Evolutionary conservation across 2,329 filamentous ascomycete genomes (phyloP), one percentile per base, ranked within the genome.

Genomic region (Ceratocystis alfenasii): DNA sequence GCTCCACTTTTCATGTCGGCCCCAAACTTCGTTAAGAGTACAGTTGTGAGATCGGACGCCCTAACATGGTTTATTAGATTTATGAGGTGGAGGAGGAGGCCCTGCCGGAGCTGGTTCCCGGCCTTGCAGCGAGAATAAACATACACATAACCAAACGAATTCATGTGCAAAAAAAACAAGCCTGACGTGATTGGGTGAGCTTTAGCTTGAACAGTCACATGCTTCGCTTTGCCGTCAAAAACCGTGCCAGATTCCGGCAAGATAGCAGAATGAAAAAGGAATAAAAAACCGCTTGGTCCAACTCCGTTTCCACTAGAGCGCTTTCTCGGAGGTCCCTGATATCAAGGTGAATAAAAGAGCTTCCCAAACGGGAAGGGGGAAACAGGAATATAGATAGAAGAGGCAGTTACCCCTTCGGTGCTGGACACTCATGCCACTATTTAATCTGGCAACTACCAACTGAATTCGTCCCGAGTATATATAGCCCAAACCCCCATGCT

Each of bases 61-160:
- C 28, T 28, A 59, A 20, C 30, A 36, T 36, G 25, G 28, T 17
- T 17, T 3, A 41, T 36, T 59, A 10, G 25, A 6, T 20, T 36
- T 59, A 20, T 59, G 55, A 36, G 25, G 28, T 28, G 36, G 10
- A 41, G 12, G 10, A 41, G 7, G 55, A 57, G 63, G 36, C 33
- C 20, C 46, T 48, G 22, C 63, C 48, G 63, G 63, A 59, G 50
- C 63, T 55, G 33, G 50, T 65, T 65, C 44, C 63, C 63, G 63
- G 63, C 44, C 36, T 12, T 41, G 36, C 10, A 41, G 36, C 12
- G 36, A 12, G 36, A 41, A 15, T 5, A 41, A 12, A 41, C 36
- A 41, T 5, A 1, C 36, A 41, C 36, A 41, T 2, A 41, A 41
- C 36, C 36, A 41, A 1, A 41, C 10, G 36, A 41, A 41, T 12